Evolutionary conservation across 257 asterid species (phyloP).

Genomic region (Solanum etuberosum): DNA sequence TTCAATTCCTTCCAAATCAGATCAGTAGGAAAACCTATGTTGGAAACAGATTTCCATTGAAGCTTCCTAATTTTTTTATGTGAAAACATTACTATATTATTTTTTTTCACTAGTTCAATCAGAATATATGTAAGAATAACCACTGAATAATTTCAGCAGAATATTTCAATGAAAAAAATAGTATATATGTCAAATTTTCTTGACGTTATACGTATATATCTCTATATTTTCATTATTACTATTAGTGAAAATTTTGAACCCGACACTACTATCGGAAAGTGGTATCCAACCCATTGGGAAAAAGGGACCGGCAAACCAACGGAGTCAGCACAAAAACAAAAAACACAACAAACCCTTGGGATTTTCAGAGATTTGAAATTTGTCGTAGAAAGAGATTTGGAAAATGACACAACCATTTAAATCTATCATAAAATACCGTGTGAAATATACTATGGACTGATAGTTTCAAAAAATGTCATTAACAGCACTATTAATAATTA

Average conservation of each 20-base stretch:
- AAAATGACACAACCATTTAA: neutral
- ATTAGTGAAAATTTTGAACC: neutral
- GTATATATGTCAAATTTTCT: too few species aligned
- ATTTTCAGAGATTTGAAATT: constrained; percentile 6
- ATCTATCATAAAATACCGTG: too few species aligned
- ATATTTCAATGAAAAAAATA: neutral
- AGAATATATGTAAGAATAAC: too few species aligned
- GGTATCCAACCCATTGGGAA: constrained; percentile 1
- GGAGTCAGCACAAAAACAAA: neutral
- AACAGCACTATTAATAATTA: neutral
- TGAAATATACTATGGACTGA: neutral
- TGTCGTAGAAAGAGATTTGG: neutral
- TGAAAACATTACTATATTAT: too few species aligned
- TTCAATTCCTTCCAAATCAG: neutral
- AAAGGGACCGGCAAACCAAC: constrained; percentile 10
- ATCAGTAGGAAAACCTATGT: too few species aligned
- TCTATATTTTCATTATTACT: neutral
- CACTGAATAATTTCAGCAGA: too few species aligned
- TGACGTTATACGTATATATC: too few species aligned
- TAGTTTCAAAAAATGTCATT: neutral
- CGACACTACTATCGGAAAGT: neutral
- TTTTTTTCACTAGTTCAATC: too few species aligned
- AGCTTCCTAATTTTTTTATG: too few species aligned
- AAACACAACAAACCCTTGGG: neutral
- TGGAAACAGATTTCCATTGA: too few species aligned